Evolutionary conservation across 441 rosid genomes (phyloP), one percentile per base, ranked within the genome.

Genomic region (Populus trichocarpa): DNA sequence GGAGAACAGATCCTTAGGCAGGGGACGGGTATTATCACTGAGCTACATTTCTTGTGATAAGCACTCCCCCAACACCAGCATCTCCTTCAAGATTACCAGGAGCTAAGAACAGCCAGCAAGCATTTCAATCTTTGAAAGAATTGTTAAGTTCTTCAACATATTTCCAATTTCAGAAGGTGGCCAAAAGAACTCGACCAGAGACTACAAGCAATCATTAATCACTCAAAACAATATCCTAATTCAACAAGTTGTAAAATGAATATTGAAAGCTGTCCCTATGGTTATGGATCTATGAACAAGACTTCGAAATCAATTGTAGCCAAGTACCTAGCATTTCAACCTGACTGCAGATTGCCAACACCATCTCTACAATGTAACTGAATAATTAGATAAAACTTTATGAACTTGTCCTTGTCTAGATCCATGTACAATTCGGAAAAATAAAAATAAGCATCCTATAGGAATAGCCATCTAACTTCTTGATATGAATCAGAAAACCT

Each of bases 341-440:
- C 61, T 2, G 3, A 53, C 7, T 53, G 61, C 61, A 53, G 8
- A 53, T 16, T 53, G 61, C 26, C 30, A 20, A 11, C 68, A 26
- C 64, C 75, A 69, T 64, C 35, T 32, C 4, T 40, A 57, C 8
- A 14, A 42, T 71, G 53, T 33, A 70, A 42, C 12, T 40, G 26
- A 32, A 35, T 61, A 46, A 67, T 28, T 20, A 13, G 38, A 30
- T 30, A 30, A 30, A 3, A 67, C 25, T 67, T 50, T 68, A 67
- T 8, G 4, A 16, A 2, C 46, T 40, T 26, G 5, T 65, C 50
- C 50, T 42, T 33, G 72, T 80, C 28, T 78, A 75, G n/a, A 59
- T 8, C 42, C 70, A 59, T 76, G 76, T 81, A 83, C 80, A 81
- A 5, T 59, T 80, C 67, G 65, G 68, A 32, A 66, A 68, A 12